Conservation (phyloP, 441 rosid species). For the Breynia disticha region DNA sequence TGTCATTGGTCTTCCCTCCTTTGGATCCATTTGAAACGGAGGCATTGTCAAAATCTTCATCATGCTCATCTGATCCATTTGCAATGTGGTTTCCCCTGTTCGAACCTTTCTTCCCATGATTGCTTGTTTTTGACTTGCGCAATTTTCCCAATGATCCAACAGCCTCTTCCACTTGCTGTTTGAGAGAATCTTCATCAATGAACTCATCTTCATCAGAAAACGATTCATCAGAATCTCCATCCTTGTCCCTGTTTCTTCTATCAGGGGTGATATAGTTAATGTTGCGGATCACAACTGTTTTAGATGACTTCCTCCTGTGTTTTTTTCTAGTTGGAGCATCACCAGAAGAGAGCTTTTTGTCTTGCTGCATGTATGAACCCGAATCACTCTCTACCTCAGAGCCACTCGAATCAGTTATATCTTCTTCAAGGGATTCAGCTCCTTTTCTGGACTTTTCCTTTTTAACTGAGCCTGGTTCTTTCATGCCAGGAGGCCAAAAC, state of each 20-base stretch:
- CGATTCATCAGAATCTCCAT: constrained; percentile 26
- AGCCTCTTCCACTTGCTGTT: constrained; percentile 44
- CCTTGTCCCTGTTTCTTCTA: constrained; percentile 44
- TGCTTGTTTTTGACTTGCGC: constrained; percentile 23
- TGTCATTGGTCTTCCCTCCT: constrained; percentile 34
- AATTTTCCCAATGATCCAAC: constrained; percentile 42
- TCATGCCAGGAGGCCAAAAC: constrained; percentile 33
- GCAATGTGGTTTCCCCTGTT: constrained; percentile 12
- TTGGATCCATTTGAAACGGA: constrained; percentile 12
- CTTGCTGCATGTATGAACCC: constrained; percentile 31
- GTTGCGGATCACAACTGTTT: constrained; percentile 71
- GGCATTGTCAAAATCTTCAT: constrained; percentile 24
- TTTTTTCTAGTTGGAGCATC: constrained; percentile 34
- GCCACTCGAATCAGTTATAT: constrained; percentile 40
- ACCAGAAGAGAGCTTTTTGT: constrained; percentile 32
- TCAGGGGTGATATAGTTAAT: constrained; percentile 76
- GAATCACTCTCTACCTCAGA: constrained; percentile 42
- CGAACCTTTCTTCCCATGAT: constrained; percentile 23
- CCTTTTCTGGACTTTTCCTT: constrained; percentile 36
- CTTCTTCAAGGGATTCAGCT: constrained; percentile 33
- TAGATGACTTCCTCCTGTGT: constrained; percentile 46
- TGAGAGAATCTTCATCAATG: constrained; percentile 38
- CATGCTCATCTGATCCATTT: constrained; percentile 17
- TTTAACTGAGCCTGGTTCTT: constrained; percentile 20
- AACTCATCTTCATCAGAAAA: constrained; percentile 40